Conservation (phyloP, 371 early-diverging fungal species). For the Mortierella sp. region DNA sequence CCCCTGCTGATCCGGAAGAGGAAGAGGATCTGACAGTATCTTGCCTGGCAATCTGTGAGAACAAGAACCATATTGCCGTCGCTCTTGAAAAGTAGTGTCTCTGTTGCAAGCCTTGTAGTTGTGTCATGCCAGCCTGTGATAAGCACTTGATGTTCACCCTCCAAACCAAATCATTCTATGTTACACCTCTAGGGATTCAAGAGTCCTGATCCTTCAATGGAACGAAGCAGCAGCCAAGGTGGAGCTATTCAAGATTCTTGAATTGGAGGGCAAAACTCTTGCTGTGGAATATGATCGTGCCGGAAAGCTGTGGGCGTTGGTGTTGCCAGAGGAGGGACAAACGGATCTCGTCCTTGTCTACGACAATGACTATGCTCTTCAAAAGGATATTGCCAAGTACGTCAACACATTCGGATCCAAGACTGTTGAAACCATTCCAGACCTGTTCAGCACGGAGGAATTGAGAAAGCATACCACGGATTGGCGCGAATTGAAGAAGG, state of each 20-base stretch:
- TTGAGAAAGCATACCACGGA: slow-evolving; percentile 61
- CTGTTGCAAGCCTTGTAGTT: too few species aligned
- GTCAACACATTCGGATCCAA: slow-evolving; percentile 58
- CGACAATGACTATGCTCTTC: slow-evolving; percentile 23
- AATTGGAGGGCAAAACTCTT: slow-evolving; percentile 31
- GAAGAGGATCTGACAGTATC: slow-evolving; percentile 54
- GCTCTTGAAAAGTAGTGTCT: slow-evolving; percentile 40
- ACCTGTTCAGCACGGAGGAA: slow-evolving; percentile 64
- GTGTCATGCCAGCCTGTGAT: too few species aligned
- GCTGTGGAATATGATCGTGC: slow-evolving; percentile 45
- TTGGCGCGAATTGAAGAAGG: slow-evolving; percentile 54
- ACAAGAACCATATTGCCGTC: slow-evolving; percentile 44
- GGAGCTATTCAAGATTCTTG: slow-evolving; percentile 37
- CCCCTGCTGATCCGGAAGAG: slow-evolving; percentile 53
- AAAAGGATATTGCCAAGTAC: slow-evolving; percentile 52
- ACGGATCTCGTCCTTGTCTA: slow-evolving; percentile 18
- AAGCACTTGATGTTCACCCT: too few species aligned
- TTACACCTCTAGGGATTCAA: slow-evolving; percentile 21
- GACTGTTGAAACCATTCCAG: slow-evolving; percentile 57
- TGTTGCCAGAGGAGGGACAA: slow-evolving; percentile 30
- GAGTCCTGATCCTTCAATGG: slow-evolving; percentile 48
- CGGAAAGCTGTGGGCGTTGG: slow-evolving; percentile 43
- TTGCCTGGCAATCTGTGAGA: slow-evolving; percentile 33
- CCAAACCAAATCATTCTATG: too few species aligned
- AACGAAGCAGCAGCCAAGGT: slow-evolving; percentile 29